Evolutionary conservation across 2,329 filamentous ascomycete species (phyloP), one percentile per base, ranked within the genome.

Genomic region (Tolypocladium nubicola): DNA sequence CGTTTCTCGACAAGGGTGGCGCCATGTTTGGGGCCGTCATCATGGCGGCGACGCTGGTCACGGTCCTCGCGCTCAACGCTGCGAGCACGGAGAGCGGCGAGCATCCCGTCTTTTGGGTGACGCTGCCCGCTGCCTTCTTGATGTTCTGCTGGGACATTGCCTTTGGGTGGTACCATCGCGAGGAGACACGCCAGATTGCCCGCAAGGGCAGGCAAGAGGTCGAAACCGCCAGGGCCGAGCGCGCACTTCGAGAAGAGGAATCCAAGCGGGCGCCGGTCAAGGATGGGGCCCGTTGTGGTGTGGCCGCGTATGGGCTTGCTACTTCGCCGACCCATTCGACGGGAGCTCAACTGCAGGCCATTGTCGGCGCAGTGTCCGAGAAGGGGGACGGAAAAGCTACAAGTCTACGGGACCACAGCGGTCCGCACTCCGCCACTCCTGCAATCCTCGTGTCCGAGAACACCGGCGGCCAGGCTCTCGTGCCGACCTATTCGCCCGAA

Each of bases 91-190:
- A 68, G 0, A 75, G 70, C 0, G 72, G 76, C 1, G 74, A 82
- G 41, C 73, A 77, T 50, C 84, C 81, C 0, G 85, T 89, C 0
- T 89, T 80, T 59, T 89, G 79, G 71, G 81, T 90, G 0, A 90
- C 87, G 0, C 65, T 88, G 2, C 87, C 87, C 1, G 87, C 83
- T 0, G 86, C 87, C 0, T 74, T 83, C 35, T 70, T 89, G 54
- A 86, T 88, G 80, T 80, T 90, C 50, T 80, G 77, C 62, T 89
- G 84, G 78, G 86, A 90, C 62, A 43, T 89, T 7, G 71, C 62
- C 0, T 83, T 78, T 59, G 87, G 86, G 0, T 90, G 86, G 86
- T 63, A 75, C 1, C 74, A 84, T 64, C 77, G 86, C 3, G 66
- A 83, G 4, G 79, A 87, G 60, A 88, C 86, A 0, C 80, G 86